phyloP scores from a whole-genome alignment of 2,329 filamentous ascomycete genomes.

The Penicillium glabrum region DNA sequence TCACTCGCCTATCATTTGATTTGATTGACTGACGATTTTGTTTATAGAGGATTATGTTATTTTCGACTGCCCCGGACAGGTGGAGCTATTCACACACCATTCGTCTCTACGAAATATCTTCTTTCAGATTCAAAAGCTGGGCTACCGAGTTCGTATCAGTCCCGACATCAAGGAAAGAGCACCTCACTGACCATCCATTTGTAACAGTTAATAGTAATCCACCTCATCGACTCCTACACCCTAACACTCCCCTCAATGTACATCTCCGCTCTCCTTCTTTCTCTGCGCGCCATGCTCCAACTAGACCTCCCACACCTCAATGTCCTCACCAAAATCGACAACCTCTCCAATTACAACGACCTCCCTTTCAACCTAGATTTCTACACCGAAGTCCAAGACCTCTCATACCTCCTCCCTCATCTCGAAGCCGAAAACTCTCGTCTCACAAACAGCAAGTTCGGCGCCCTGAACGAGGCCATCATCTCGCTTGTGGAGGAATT shows the following conservation, averaged over 20 bases:
- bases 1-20: background rate
- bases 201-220: constrained; percentile 79
- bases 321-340: constrained; percentile 96
- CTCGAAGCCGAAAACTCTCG: constrained; percentile 76
- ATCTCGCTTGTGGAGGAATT: constrained; percentile 86
- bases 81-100: constrained; percentile 96
- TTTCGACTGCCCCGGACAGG: constrained; percentile 95
- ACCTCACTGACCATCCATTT: constrained; percentile 1
- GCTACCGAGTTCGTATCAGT: constrained; percentile 71
- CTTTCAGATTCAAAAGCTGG: constrained; percentile 82
- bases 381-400: constrained; percentile 95
- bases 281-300: constrained; percentile 94
- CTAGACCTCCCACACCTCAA: constrained; percentile 97
- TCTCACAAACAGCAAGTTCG: constrained; percentile 72
- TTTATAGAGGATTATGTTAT: constrained; percentile 80
- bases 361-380: constrained; percentile 95
- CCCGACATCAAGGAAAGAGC: background rate
- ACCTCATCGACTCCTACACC: constrained; percentile 92
- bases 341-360: constrained; percentile 77
- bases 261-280: constrained; percentile 88
- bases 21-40: background rate
- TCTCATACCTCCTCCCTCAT: constrained; percentile 77
- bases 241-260: constrained; percentile 92
- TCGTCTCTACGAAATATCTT: constrained; percentile 89
- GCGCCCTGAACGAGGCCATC: constrained; percentile 80